These are phyloP conservation scores for Tolypocladium ovalisporum DNA, from an alignment of 2,329 filamentous ascomycete species.

Conservation along the genomic window DNA sequence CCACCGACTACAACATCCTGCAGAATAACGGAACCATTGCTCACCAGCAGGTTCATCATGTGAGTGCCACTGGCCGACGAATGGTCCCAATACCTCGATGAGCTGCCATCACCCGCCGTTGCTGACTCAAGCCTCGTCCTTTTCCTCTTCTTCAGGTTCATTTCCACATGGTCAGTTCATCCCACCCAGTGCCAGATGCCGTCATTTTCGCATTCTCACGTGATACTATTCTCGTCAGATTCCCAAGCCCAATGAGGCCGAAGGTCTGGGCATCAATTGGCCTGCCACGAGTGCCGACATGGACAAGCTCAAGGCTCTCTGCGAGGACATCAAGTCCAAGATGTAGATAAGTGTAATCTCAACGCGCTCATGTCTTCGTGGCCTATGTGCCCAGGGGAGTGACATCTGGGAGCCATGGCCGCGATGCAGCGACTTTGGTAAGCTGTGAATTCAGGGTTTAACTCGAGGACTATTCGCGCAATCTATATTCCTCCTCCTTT, in stretches of 20 bases:
- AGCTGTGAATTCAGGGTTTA: neutral
- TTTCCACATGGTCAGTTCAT: slow-evolving; percentile 69
- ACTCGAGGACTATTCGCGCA: neutral
- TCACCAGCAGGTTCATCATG: slow-evolving; percentile 88
- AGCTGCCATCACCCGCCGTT: neutral
- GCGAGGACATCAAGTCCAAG: slow-evolving; percentile 79
- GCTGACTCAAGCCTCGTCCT: neutral
- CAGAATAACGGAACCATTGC: slow-evolving; percentile 93
- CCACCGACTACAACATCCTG: slow-evolving; percentile 79
- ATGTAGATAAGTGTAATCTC: slow-evolving; percentile 44
- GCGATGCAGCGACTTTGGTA: neutral
- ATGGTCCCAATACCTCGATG: neutral
- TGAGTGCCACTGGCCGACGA: slow-evolving; percentile 29
- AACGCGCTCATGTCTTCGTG: neutral
- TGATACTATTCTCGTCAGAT: slow-evolving; percentile 45
- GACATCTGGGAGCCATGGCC: neutral
- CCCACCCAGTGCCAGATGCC: neutral
- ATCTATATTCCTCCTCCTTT: neutral
- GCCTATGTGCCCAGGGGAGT: too few relatives aligned
- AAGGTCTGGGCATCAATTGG: slow-evolving; percentile 77
- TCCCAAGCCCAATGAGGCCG: slow-evolving; percentile 75
- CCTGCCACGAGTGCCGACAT: slow-evolving; percentile 66
- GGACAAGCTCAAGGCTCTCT: slow-evolving; percentile 68
- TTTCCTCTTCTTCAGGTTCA: slow-evolving; percentile 51
- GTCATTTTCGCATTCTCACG: neutral